These are phyloP conservation scores for Aspergillus cavernicola DNA, from an alignment of 495 filamentous ascomycete species.

Conservation along the genomic window DNA sequence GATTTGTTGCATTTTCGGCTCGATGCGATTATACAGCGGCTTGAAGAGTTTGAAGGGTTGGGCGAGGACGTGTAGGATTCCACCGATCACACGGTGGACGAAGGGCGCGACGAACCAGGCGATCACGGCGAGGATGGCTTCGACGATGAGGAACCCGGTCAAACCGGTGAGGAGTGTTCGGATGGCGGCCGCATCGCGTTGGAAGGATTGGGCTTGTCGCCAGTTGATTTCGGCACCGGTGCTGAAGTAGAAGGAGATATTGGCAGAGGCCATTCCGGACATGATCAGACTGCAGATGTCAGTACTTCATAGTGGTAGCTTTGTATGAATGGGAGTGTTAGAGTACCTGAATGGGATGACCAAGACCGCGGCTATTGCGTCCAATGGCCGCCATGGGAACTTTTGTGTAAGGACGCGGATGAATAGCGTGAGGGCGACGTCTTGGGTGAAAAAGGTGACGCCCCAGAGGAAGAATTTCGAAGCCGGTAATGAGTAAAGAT, in stretches of 20 bases:
- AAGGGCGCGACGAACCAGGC: conserved; percentile 22
- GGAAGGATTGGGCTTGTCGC: conserved; percentile 32
- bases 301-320: background rate
- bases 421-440: conserved; percentile 33
- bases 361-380: conserved; percentile 20
- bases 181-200: conserved; percentile 34
- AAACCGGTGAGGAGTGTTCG: conserved; percentile 37
- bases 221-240: conserved; percentile 41
- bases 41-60: conserved; percentile 29
- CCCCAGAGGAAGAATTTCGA: conserved; percentile 33
- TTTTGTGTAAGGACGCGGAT: conserved; percentile 28
- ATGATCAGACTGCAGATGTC: conserved; percentile 26
- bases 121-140: conserved; percentile 20
- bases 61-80: conserved; percentile 28
- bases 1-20: conserved; percentile 5
- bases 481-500: conserved; percentile 31
- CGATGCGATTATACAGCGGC: conserved; percentile 17
- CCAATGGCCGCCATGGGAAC: conserved; percentile 21
- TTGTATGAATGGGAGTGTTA: too few relatives aligned
- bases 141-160: conserved; percentile 35
- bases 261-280: conserved; percentile 35
- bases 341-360: conserved; percentile 34
- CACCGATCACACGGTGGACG: conserved; percentile 26
- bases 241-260: conserved; percentile 33
- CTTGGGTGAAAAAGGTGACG: conserved; percentile 37